Percentiles rank a stretch among this genome's conserved stretches.
Conservation (phyloP, 2,329 filamentous ascomycete genomes). For the Aureobasidium sp. region DNA sequence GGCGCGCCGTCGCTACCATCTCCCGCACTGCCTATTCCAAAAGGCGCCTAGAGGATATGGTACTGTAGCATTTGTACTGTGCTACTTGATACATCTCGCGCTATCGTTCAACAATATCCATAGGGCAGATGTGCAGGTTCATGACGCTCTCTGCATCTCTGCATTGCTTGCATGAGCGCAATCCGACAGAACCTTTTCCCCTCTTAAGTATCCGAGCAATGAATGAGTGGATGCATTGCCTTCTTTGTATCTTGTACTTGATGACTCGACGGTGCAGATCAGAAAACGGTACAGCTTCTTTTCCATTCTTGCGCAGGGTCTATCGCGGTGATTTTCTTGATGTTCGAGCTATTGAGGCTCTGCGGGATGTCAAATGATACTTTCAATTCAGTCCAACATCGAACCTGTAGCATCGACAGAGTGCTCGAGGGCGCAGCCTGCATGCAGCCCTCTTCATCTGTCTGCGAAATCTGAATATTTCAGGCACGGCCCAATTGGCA, state of each 20-base stretch:
- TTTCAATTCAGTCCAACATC: neutral
- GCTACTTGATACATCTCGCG: neutral
- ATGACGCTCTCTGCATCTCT: slow-evolving; percentile 8
- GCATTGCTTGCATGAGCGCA: slow-evolving; percentile 11
- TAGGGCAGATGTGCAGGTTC: slow-evolving; percentile 1
- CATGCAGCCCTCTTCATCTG: neutral
- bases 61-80: slow-evolving; percentile 11
- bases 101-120: slow-evolving; percentile 2
- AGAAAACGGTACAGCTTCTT: neutral
- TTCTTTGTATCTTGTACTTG: neutral
- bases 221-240: neutral
- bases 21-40: slow-evolving; percentile 10
- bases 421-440: neutral
- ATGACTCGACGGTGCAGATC: neutral
- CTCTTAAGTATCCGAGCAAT: neutral
- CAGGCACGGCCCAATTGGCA: neutral
- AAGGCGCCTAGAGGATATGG: slow-evolving; percentile 7
- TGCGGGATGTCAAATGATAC: neutral
- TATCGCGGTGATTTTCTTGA: neutral
- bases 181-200: neutral
- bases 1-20: slow-evolving; percentile 10
- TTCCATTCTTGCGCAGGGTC: neutral
- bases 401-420: neutral
- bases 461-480: neutral
- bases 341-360: neutral